A percentile compares a stretch with the other conserved stretches of the same genome.
These are phyloP conservation scores for Lepidium sativum DNA, from an alignment of 345 rosid species.

Conservation along the genomic window DNA sequence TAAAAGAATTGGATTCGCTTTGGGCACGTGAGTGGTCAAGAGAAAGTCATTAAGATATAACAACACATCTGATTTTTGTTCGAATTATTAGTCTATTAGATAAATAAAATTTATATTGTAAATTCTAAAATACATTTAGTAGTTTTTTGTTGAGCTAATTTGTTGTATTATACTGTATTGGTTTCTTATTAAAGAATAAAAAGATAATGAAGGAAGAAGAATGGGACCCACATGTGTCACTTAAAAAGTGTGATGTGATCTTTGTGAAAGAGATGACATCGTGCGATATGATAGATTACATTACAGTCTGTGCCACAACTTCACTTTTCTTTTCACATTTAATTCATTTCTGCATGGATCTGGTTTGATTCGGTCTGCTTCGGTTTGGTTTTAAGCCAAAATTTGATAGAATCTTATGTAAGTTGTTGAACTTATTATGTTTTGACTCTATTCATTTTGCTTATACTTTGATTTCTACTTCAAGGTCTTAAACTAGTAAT, in stretches of 20 bases:
- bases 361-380: neutral
- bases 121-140: too few species aligned
- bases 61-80: too few species aligned
- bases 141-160: neutral
- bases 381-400: neutral
- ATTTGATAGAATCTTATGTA: neutral
- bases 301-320: conserved; percentile 13
- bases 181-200: neutral
- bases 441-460: neutral
- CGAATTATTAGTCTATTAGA: too few species aligned
- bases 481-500: too few species aligned
- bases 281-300: conserved; percentile 12
- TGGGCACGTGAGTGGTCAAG: neutral
- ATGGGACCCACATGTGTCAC: conserved; percentile 14
- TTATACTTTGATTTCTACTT: neutral
- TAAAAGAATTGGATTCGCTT: neutral
- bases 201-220: neutral
- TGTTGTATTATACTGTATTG: neutral
- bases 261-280: conserved; percentile 23
- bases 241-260: conserved; percentile 13
- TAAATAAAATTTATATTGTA: too few species aligned
- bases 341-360: neutral
- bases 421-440: neutral
- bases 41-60: too few species aligned
- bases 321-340: neutral